A percentile compares a stretch with the other conserved stretches of the same genome.
These are phyloP conservation scores for Penicillium coprophilum DNA, from an alignment of 495 filamentous ascomycete species.

Conservation along the genomic window DNA sequence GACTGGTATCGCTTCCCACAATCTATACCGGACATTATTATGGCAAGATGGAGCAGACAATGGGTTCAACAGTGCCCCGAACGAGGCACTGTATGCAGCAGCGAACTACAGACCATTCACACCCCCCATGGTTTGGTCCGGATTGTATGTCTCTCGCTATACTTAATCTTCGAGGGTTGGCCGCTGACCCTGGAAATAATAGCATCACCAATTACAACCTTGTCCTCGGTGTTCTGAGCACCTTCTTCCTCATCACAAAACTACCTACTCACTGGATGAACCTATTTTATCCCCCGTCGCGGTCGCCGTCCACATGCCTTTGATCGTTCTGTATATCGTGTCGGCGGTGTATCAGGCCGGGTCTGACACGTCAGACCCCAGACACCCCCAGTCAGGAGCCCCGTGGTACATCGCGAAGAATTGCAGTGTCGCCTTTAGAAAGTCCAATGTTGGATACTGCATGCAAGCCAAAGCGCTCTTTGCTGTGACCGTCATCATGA, in stretches of 20 bases:
- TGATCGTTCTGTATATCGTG: conserved; percentile 64
- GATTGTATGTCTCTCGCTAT: conserved; percentile 58
- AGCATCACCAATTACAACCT: conserved; percentile 82
- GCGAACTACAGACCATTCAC: conserved; percentile 69
- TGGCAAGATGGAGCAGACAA: conserved; percentile 80
- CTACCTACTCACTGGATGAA: conserved; percentile 66
- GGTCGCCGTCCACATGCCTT: conserved; percentile 53
- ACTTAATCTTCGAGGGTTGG: conserved; percentile 3
- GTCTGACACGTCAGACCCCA: conserved; percentile 73
- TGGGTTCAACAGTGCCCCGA: conserved; percentile 80
- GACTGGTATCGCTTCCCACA: conserved; percentile 77
- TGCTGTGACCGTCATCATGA: conserved; percentile 65
- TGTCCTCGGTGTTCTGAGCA: conserved; percentile 70
- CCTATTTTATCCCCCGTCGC: conserved; percentile 70
- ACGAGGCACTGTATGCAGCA: conserved; percentile 67
- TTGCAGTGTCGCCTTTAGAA: conserved; percentile 62
- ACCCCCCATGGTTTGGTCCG: conserved; percentile 78
- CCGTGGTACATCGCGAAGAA: conserved; percentile 83
- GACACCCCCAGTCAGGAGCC: conserved; percentile 62
- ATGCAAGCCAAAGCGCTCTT: conserved; percentile 73
- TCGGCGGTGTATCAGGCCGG: conserved; percentile 73
- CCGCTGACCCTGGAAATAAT: conserved; percentile 8
- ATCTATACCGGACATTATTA: conserved; percentile 73
- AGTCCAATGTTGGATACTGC: conserved; percentile 64
- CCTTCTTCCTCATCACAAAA: conserved; percentile 56